Evolutionary conservation across 768 basidiomycete genomes (phyloP), one percentile per base, ranked within the genome.

Genomic region (Boletales sp.): DNA sequence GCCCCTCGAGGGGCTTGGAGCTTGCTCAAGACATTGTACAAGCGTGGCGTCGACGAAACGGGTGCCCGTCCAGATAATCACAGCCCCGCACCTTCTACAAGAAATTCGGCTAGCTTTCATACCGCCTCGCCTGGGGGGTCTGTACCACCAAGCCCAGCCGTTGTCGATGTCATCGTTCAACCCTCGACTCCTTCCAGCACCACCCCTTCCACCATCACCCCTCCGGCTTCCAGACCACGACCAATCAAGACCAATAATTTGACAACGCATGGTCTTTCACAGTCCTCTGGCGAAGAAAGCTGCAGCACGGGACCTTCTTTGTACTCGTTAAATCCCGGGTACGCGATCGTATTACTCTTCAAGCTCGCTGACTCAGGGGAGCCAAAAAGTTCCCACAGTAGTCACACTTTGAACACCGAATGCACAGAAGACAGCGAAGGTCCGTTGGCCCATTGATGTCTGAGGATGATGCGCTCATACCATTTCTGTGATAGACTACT

Each of bases 281-380:
- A 48, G 10, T 13, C 54, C 2, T 19, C 43, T 4, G 38, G 47
- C 17, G 51, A 40, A 15, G 54, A 49, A 7, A 43, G 45, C 1
- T 51, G 31, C 2, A 53, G 48, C 34, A 19, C 7, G 29, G 37
- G 15, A 15, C 38, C 43, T 35, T 47, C 43, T 30, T 13, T 12
- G n/a, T 15, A 31, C 35, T 59, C 61, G 8, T 43, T 48, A 37
- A 29, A 44, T 17, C 3, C 15, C 8, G 48, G 62, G 61, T 62
- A 24, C 30, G 55, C 18, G 6, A 36, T 30, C n/a, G 24, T 44
- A 12, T 14, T 9, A 4, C 4, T 5, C 7, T 13, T 40, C 40
- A 36, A 27, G 15, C 7, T 17, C 7, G 10, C 12, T 32, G 24
- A n/a, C 50, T 55, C 13, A 57, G 5, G 7, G 32, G 19, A 40